Evolutionary conservation across 192 early-diverging fungal species (phyloP).

Genomic region (Rhizophagus sp.): DNA sequence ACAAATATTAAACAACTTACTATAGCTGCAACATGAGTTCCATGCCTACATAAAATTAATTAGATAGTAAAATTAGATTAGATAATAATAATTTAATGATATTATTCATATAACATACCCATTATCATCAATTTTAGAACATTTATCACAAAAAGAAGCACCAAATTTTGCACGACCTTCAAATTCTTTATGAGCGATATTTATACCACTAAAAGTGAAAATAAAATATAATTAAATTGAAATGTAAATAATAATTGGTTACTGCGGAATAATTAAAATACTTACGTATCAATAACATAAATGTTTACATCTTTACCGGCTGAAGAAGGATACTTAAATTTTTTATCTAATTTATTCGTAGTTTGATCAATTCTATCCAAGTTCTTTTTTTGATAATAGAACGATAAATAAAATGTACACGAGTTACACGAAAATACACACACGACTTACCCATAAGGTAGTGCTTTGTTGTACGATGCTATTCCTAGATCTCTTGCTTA

Average conservation of each 20-base stretch:
- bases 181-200: slow-evolving; percentile 67
- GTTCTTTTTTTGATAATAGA: slow-evolving; percentile 50
- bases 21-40: neutral
- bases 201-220: slow-evolving; percentile 61
- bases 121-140: slow-evolving; percentile 50
- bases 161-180: slow-evolving; percentile 69
- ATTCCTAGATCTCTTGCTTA: no score
- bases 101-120: slow-evolving; percentile 11
- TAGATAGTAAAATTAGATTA: neutral
- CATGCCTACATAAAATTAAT: neutral
- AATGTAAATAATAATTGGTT: neutral
- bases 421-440: neutral
- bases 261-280: neutral
- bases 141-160: slow-evolving; percentile 29
- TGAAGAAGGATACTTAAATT: slow-evolving; percentile 71
- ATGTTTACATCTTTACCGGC: slow-evolving; percentile 60
- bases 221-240: neutral
- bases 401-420: no score
- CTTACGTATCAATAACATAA: slow-evolving; percentile 63
- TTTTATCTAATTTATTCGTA: slow-evolving; percentile 21
- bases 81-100: neutral
- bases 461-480: no score
- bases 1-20: neutral
- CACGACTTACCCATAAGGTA: neutral
- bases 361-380: slow-evolving; percentile 79